These are phyloP conservation scores for Hymenoscyphus infarciens DNA, from an alignment of 2,329 filamentous ascomycete species.

Conservation along the genomic window DNA sequence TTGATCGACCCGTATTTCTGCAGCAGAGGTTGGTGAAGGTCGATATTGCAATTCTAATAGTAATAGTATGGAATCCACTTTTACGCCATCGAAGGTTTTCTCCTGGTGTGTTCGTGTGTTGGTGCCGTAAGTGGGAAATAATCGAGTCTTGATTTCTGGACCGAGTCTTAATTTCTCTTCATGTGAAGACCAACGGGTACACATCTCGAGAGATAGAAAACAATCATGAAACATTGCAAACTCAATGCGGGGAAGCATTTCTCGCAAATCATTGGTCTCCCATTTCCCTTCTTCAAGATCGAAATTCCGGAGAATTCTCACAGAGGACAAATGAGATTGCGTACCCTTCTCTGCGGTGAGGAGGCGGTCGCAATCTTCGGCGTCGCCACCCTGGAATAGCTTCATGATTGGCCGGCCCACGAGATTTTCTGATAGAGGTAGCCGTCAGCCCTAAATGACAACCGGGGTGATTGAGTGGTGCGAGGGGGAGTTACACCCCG, in stretches of 20 bases:
- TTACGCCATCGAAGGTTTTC: too few relatives aligned
- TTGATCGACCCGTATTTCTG: too few relatives aligned
- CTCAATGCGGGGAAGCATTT: not conserved
- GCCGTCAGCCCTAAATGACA: constrained; percentile 22
- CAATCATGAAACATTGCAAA: not conserved
- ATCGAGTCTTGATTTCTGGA: too few relatives aligned
- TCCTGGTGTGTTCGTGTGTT: too few relatives aligned
- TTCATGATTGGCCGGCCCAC: constrained; percentile 6
- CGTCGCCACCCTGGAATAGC: constrained; percentile 3
- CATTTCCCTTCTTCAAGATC: not conserved
- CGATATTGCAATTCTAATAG: too few relatives aligned
- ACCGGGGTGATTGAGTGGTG: not conserved
- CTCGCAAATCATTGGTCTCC: not conserved
- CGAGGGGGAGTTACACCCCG: not conserved
- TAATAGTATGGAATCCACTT: too few relatives aligned
- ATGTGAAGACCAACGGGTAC: not conserved
- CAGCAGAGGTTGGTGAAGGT: too few relatives aligned
- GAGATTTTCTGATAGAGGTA: not conserved
- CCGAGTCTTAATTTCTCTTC: not conserved
- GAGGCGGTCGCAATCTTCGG: constrained; percentile 8
- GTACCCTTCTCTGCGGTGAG: not conserved
- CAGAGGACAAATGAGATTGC: not conserved
- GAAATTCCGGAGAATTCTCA: not conserved
- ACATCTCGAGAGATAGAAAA: not conserved
- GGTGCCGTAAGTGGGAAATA: too few relatives aligned